These are phyloP conservation scores for Trametes sanguinea DNA, from an alignment of 768 basidiomycete genomes.

Conservation along the genomic window DNA sequence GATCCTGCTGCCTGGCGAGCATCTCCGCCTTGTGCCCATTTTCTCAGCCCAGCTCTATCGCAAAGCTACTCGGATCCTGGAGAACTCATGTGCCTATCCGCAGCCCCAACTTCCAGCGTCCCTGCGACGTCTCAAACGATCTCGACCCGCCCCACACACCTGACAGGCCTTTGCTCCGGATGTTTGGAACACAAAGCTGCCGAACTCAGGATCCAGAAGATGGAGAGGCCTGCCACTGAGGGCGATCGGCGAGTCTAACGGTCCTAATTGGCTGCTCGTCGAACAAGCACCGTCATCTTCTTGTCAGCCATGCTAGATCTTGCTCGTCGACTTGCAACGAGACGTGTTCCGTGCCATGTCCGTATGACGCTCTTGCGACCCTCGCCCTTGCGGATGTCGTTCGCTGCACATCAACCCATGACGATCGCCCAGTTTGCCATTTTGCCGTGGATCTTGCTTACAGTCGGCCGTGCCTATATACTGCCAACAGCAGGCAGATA, in stretches of 20 bases:
- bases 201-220: background rate
- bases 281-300: background rate
- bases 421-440: background rate
- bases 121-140: too few relatives aligned
- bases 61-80: background rate
- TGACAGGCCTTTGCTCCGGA: too few relatives aligned
- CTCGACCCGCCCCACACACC: background rate
- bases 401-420: background rate
- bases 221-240: background rate
- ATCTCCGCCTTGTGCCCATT: background rate
- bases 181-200: too few relatives aligned
- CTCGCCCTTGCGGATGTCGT: background rate
- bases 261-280: constrained; percentile 4
- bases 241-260: constrained; percentile 9
- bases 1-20: background rate
- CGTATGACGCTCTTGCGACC: constrained; percentile 2
- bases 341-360: background rate
- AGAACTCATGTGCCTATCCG: background rate
- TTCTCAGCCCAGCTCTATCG: constrained; percentile 1
- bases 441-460: background rate
- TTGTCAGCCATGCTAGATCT: background rate
- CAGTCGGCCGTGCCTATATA: background rate
- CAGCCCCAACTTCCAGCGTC: background rate
- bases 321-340: background rate
- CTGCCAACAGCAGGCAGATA: background rate